Percentiles rank a stretch among this genome's conserved stretches.
These are phyloP conservation scores for Paraurostyla sp. DNA, from an alignment of 73 alveolate species.

Conservation along the genomic window DNA sequence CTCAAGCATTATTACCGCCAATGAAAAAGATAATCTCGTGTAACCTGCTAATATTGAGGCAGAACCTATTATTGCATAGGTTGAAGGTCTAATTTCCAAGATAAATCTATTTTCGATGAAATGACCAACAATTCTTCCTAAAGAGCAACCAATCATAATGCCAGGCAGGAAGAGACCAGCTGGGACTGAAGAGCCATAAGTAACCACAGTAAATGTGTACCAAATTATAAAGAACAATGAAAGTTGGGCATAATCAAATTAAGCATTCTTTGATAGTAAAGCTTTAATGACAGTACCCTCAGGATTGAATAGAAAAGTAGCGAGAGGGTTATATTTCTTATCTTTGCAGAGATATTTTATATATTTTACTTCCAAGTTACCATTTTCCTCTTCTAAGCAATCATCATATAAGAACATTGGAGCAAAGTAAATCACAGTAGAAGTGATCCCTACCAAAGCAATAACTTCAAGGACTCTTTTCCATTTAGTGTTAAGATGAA, in stretches of 20 bases:
- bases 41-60: constrained; percentile 77
- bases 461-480: constrained; percentile 50
- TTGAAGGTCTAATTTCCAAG: constrained; percentile 65
- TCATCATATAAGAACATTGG: constrained; percentile 43
- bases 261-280: constrained; percentile 1
- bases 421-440: constrained; percentile 59
- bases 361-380: constrained; percentile 21
- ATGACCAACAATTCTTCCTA: constrained; percentile 61
- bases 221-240: constrained; percentile 53
- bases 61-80: constrained; percentile 79
- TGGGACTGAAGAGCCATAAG: constrained; percentile 85
- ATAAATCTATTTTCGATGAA: constrained; percentile 27
- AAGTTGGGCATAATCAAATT: constrained; percentile 29
- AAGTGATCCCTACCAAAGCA: constrained; percentile 15
- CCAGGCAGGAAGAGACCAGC: constrained; percentile 86
- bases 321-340: constrained; percentile 65
- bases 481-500: constrained; percentile 24
- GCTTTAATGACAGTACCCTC: constrained; percentile 67
- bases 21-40: constrained; percentile 80
- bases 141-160: constrained; percentile 64
- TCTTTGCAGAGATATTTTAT: constrained; percentile 54
- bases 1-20: constrained; percentile 83
- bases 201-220: constrained; percentile 48
- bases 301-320: constrained; percentile 66
- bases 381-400: constrained; percentile 15